Percentiles rank a stretch among this genome's conserved stretches.
phyloP scores from a whole-genome alignment of 2,329 filamentous ascomycete genomes.

The Xylaria sp. region DNA sequence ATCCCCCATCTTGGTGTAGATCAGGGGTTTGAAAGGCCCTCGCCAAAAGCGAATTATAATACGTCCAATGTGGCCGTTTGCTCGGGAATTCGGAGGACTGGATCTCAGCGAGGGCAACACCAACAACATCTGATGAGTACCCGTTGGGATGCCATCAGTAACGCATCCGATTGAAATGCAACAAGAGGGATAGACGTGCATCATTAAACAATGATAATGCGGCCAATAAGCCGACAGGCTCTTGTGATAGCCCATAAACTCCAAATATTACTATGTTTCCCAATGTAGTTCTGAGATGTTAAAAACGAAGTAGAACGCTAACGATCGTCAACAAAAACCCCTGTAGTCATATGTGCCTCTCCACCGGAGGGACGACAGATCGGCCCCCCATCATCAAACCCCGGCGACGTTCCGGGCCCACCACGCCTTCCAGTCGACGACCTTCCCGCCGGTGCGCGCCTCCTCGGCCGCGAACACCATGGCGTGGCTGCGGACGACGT shows the following conservation, averaged over 20 bases:
- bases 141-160: constrained; percentile 15
- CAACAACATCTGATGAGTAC: constrained; percentile 37
- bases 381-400: background rate
- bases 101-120: constrained; percentile 42
- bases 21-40: constrained; percentile 51
- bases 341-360: background rate
- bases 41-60: constrained; percentile 51
- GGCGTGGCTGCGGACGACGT: constrained; percentile 86
- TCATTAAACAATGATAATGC: background rate
- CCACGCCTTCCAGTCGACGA: constrained; percentile 77
- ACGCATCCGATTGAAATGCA: background rate
- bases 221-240: background rate
- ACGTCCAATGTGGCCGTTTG: constrained; percentile 53
- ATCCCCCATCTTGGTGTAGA: constrained; percentile 57
- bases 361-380: background rate
- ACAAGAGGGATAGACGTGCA: background rate
- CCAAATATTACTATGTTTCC: background rate
- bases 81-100: constrained; percentile 40
- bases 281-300: background rate
- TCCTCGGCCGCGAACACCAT: constrained; percentile 95
- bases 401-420: constrained; percentile 62
- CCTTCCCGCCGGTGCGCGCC: constrained; percentile 68
- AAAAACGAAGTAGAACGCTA: too few species aligned
- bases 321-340: too few species aligned
- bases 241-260: background rate